Evolutionary conservation across 805 yeast species (phyloP), one percentile per base, ranked within the genome.

Genomic region (Wickerhamomyces alni): DNA sequence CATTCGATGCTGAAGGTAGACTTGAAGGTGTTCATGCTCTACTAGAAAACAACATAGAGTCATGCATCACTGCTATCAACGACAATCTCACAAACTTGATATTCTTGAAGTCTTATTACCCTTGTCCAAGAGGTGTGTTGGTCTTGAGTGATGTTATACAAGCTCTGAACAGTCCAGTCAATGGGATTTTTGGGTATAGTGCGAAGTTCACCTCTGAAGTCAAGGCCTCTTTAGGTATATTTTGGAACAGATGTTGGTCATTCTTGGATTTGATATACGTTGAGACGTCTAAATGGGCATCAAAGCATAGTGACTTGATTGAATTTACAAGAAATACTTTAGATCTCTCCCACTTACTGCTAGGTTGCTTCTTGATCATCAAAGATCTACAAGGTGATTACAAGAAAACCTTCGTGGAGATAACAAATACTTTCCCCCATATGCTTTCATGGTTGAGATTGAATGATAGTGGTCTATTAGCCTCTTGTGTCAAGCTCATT

Each of bases 281-380:
- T 31, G 72, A 75, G 40, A 86, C 94, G 1, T 63, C 84, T 12
- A 58, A 58, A 3, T 91, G 99, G 99, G 87, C 96, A 0, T 61
- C 70, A 2, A 61, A 64, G 28, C 81, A 78, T 50, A 66, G 69
- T 0, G 73, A 72, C 36, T 66, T 87, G 50, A 73, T 81, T 32
- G 95, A 88, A 41, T 89, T 87, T 50, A 85, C 96, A 2, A 74
- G 95, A 57, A 96, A 87, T 54, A 80, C 87, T 0, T 67, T 91
- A 37, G 96, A 89, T 49, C 67, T 86, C 25, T 81, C 95, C 42
- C 80, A 81, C 44, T 59, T 70, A 2, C 62, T 89, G 26, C 57
- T 89, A n/a, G 79, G 73, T 40, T 76, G 89, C 2, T 83, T 75
- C 52, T 67, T 80, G 42, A 66, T 72, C n/a, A 59, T 70, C 8